Conservation (phyloP, 164 flowering plant species). For the Tinospora cordifolia region DNA sequence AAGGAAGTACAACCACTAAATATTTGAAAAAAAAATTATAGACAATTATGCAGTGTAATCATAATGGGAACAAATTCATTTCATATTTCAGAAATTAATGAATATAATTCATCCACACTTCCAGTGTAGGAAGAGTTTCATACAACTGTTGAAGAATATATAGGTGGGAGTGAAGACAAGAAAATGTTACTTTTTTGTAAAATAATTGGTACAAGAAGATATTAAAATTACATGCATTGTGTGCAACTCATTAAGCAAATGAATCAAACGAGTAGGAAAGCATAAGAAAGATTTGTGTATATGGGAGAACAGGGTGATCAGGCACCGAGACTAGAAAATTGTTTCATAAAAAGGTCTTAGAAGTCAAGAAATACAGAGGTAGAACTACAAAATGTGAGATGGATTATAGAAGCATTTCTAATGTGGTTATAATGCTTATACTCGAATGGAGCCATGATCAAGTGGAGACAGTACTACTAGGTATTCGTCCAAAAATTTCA, state of each 20-base stretch:
- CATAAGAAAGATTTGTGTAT: too few species aligned
- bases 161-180: not conserved
- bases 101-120: not conserved
- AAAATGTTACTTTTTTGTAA: not conserved
- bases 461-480: not conserved
- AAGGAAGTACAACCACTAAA: too few species aligned
- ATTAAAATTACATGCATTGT: not conserved
- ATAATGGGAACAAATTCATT: not conserved
- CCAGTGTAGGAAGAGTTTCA: not conserved
- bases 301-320: too few species aligned
- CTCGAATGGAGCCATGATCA: not conserved
- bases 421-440: not conserved
- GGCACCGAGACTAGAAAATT: too few species aligned
- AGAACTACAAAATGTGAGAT: not conserved
- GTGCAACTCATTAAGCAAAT: not conserved
- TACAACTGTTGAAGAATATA: not conserved
- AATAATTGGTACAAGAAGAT: not conserved
- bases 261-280: not conserved
- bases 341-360: too few species aligned
- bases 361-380: not conserved
- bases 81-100: not conserved
- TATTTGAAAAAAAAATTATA: too few species aligned
- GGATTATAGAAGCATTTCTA: not conserved
- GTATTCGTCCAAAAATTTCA: not conserved
- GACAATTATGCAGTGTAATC: not conserved